Evolutionary conservation across 371 early-diverging fungal genomes (phyloP), one percentile per base, ranked within the genome.

Genomic region (Mortierella sp.): DNA sequence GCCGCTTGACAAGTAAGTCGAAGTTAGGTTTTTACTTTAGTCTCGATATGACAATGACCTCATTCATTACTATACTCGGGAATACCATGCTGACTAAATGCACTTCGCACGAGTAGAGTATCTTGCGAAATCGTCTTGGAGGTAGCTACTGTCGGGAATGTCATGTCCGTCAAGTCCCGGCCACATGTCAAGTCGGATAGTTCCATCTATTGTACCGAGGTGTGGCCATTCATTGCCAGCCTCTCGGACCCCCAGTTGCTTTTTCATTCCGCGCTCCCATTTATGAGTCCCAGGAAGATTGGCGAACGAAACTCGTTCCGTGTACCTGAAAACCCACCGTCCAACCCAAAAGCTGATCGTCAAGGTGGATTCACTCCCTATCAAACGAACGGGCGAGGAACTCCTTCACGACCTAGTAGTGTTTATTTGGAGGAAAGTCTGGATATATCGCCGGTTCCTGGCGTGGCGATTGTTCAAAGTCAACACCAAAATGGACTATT

Each of bases 91-190:
- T 39, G 4, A 61, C 65, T 37, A 30, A n/a, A 39, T 20, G 40
- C 24, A 18, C 35, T 35, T 54, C 24, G 22, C 16, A 26, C 14
- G 37, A 61, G 37, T 70, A 85, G 85, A 32, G 30, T 79, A 16
- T 84, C 70, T 14, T 85, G 85, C 55, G 83, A 85, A 37, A 80
- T 85, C 39, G 72, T 85, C 3, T 57, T 85, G 37, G 85, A 85
- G 62, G 85, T 85, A 1, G 85, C 85, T 0, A 85, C 85, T 3
- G 77, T 84, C n/a, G 85, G 85, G 18, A 85, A 75, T 58, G 84
- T 85, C 20, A 72, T 84, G 67, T 77, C 73, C 22, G 62, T 64
- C 22, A 76, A 84, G 62, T 68, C 80, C 0, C 60, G 76, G 8
- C 77, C 77, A 1, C 75, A 74, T n/a, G 73, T 69, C 18, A 77